Conservation (phyloP, 2,329 filamentous ascomycete genomes). For the Microascus cirrosus region DNA sequence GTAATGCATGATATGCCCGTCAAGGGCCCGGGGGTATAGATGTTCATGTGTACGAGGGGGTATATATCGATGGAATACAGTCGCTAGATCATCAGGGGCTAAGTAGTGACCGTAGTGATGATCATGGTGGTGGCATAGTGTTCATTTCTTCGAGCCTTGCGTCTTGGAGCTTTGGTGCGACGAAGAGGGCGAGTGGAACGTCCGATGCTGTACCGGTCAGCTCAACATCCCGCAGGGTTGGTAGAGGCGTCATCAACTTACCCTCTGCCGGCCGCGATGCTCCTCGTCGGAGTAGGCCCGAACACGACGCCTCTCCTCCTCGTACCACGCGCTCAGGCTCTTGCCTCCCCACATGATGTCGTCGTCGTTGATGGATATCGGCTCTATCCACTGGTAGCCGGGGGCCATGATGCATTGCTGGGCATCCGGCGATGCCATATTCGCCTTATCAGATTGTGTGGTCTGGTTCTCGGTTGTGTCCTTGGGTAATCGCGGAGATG, state of each 20-base stretch:
- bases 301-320: slow-evolving; percentile 39
- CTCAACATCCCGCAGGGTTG: not conserved
- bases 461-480: too few relatives aligned
- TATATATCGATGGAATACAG: not conserved
- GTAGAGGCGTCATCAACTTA: slow-evolving; percentile 11
- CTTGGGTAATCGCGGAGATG: too few relatives aligned
- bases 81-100: not conserved
- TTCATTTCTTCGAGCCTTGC: slow-evolving; percentile 2
- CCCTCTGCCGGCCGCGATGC: slow-evolving; percentile 25
- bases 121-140: not conserved
- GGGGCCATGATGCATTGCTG: not conserved
- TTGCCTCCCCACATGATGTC: slow-evolving; percentile 51
- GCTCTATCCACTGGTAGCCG: slow-evolving; percentile 34
- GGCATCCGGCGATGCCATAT: not conserved
- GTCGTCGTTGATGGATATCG: slow-evolving; percentile 48
- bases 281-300: slow-evolving; percentile 24
- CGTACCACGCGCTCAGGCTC: slow-evolving; percentile 47
- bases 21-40: not conserved
- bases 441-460: not conserved
- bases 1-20: not conserved
- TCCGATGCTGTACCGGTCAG: slow-evolving; percentile 1
- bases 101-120: not conserved
- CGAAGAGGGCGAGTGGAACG: not conserved
- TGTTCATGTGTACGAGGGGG: not conserved
- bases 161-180: slow-evolving; percentile 3